Conservation (phyloP, 2,329 filamentous ascomycete species). For the Xylariaceae sp. region DNA sequence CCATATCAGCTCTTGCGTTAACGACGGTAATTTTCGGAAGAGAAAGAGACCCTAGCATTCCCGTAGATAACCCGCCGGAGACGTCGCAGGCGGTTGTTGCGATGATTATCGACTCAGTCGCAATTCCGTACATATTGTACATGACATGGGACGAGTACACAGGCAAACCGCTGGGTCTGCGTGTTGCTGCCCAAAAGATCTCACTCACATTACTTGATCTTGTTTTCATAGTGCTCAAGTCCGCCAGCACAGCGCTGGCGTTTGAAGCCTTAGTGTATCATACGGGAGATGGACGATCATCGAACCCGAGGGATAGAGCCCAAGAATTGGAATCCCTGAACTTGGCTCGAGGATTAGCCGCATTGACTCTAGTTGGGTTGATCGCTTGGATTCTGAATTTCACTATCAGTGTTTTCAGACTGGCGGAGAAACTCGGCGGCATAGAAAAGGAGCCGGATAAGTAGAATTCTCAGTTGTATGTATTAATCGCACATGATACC, state of each 20-base stretch:
- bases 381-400: slow-evolving; percentile 90
- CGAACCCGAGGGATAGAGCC: slow-evolving; percentile 30
- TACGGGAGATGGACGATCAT: slow-evolving; percentile 32
- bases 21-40: slow-evolving; percentile 67
- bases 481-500: slow-evolving; percentile 19
- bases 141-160: slow-evolving; percentile 97
- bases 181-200: slow-evolving; percentile 78
- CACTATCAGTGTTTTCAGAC: slow-evolving; percentile 73
- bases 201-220: slow-evolving; percentile 86
- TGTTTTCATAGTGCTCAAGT: slow-evolving; percentile 96
- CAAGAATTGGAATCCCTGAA: slow-evolving; percentile 55
- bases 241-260: slow-evolving; percentile 83
- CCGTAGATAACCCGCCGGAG: slow-evolving; percentile 44
- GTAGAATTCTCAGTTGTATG: slow-evolving; percentile 16
- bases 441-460: slow-evolving; percentile 42
- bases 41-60: slow-evolving; percentile 37
- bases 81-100: slow-evolving; percentile 80
- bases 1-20: slow-evolving; percentile 72
- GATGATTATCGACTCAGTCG: slow-evolving; percentile 80
- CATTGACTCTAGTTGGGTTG: slow-evolving; percentile 73
- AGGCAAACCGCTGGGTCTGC: slow-evolving; percentile 82
- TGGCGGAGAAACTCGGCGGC: slow-evolving; percentile 57
- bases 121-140: slow-evolving; percentile 84
- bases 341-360: slow-evolving; percentile 62
- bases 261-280: slow-evolving; percentile 73